Base-by-base conservation (phyloP, 441 rosid genomes). In the Eruca vesicaria region DNA sequence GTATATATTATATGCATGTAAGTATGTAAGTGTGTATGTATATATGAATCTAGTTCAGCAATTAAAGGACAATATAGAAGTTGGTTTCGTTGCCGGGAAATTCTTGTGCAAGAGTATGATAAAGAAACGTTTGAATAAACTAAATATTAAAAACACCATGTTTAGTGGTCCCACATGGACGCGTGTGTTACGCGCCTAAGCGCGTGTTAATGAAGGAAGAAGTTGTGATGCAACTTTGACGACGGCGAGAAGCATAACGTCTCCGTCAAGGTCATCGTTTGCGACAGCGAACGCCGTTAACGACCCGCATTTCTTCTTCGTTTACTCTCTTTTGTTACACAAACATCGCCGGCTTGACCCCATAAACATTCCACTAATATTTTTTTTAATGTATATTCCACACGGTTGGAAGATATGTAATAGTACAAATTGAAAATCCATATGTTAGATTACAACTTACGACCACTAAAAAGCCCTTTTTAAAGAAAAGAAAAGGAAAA, bases 201-300 rank as follows among this genome's bases (percentile, higher is more conserved):
- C 78, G 69, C 79, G 74, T 72, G 76, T 55, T 15, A 12, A 6
- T 23, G 26, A 36, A 9, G 62, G 28, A 35, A 29, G 18, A 8
- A 36, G 58, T 4, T 71, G 67, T 71, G 56, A 8, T 18, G 56
- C 0, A 66, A 61, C 28, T 66, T 66, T 60, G 76, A 43, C 69
- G 78, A 7, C 63, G 77, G 73, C 68, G 32, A 61, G 36, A 59
- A 53, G 7, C 7, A 6, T 21, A 79, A 58, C 76, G 73, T 66
- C 66, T 73, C 68, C 75, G 75, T 75, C 75, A 33, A 62, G 43
- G 83, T 78, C 56, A 9, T 50, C 56, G 56, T 50, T 48, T 50
- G 56, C 56, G 2, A 50, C 56, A 57, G 77, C 80, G 78, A 76
- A 75, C 84, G 71, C 79, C 86, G 82, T 80, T 43, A 26, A 26